Evolutionary conservation across 257 asterid species (phyloP).

Genomic region (Pogostemon cablin): DNA sequence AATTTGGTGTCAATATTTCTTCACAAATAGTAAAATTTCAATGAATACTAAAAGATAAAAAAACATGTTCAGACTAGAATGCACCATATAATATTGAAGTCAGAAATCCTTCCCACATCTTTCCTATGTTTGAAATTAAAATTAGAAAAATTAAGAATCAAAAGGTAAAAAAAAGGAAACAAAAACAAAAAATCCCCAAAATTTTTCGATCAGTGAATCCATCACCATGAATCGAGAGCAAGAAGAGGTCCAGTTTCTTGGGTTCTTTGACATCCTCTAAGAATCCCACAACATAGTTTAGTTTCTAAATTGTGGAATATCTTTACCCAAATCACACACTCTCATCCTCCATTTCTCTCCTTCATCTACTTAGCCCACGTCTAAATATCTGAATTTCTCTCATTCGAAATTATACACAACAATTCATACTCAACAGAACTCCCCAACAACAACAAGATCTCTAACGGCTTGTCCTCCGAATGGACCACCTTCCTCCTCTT

Average conservation of each 20-base stretch:
- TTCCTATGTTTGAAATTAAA: too few relatives aligned
- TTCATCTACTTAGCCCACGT: constrained; percentile 75
- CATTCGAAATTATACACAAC: constrained; percentile 49
- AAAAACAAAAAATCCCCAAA: neutral
- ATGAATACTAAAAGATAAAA: too few relatives aligned
- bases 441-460: constrained; percentile 44
- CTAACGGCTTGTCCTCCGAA: constrained; percentile 55
- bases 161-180: too few relatives aligned
- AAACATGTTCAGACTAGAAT: too few relatives aligned
- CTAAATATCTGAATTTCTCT: constrained; percentile 61
- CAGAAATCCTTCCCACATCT: too few relatives aligned
- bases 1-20: too few relatives aligned
- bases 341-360: constrained; percentile 70
- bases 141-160: too few relatives aligned
- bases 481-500: constrained; percentile 53
- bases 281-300: constrained; percentile 60
- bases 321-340: constrained; percentile 59
- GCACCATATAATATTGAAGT: too few relatives aligned
- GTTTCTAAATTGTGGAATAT: constrained; percentile 49
- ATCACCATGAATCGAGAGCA: constrained; percentile 77
- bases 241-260: constrained; percentile 75
- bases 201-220: neutral
- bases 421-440: constrained; percentile 46
- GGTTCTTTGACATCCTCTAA: constrained; percentile 66
- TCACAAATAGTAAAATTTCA: too few relatives aligned